Conservation (phyloP, 441 rosid genomes). For the Capsella rubella region DNA sequence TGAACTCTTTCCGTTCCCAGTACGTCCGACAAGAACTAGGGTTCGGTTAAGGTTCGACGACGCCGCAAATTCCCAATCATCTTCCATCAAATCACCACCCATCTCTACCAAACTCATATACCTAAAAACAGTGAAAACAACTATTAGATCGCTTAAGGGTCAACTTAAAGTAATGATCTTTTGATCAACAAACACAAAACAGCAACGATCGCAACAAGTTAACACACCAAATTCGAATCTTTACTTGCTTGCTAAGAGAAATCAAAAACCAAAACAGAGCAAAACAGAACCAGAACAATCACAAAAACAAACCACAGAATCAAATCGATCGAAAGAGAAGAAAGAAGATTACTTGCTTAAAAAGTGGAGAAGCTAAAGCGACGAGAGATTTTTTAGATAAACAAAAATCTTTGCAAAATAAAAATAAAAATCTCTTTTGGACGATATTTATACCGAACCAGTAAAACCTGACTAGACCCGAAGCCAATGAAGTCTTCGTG, state of each 20-base stretch:
- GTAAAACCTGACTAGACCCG: slow-evolving; percentile 15
- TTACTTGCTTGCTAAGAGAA: slow-evolving; percentile 15
- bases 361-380: slow-evolving; percentile 27
- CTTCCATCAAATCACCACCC: slow-evolving; percentile 81
- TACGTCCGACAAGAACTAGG: slow-evolving; percentile 83
- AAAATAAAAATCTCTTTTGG: not conserved
- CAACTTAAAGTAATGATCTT: slow-evolving; percentile 17
- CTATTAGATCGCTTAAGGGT: slow-evolving; percentile 14
- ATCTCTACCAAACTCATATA: slow-evolving; percentile 46
- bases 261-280: slow-evolving; percentile 10
- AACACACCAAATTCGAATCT: slow-evolving; percentile 16
- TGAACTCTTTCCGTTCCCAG: slow-evolving; percentile 94
- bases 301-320: not conserved
- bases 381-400: slow-evolving; percentile 13
- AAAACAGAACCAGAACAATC: slow-evolving; percentile 13
- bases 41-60: slow-evolving; percentile 46
- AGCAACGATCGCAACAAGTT: slow-evolving; percentile 3
- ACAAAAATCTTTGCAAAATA: not conserved
- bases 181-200: not conserved
- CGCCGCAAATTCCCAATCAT: slow-evolving; percentile 81
- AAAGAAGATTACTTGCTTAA: slow-evolving; percentile 38
- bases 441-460: slow-evolving; percentile 29
- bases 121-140: not conserved
- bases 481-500: not conserved
- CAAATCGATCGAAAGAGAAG: slow-evolving; percentile 23